Evolutionary conservation across 129 eudicot species (phyloP), one percentile per base, ranked within the genome.

Genomic region (Centella asiatica): DNA sequence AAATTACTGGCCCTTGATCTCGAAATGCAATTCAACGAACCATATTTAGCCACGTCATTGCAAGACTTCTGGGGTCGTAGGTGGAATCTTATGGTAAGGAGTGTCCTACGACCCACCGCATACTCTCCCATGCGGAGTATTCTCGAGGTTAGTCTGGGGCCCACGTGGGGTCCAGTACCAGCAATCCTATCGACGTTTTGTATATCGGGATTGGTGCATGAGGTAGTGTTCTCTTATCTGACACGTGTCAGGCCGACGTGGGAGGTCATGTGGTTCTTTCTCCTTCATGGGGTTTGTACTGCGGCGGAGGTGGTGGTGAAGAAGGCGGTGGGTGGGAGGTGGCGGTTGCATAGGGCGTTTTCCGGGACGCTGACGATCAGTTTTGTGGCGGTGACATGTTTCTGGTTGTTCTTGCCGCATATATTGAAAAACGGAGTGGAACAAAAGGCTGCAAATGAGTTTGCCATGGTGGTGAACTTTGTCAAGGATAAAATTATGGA

Each of bases 21-120:
- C 26, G 86, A 83, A 55, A 82, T 82, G 24, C 95, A 77, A 68
- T 86, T 75, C 72, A 66, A 86, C 24, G 83, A 86, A 62, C 95
- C 90, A 32, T 83, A 83, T 31, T 28, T 83, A 4, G 71, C 95
- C 24, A 72, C 87, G 22, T 83, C 95, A 32, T 77, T 86, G 0
- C 95, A 83, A 63, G 87, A 86, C 26, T 86, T 83, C 28, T 86
- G 95, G 95, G 86, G 95, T 28, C 81, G 83, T 0, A 50, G 95
- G 77, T 86, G 95, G 90, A 86, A 86, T 50, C 85, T 86, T 20
- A 75, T 80, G 80, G 95, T 77, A 1, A 55, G 78, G 2, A 53
- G 74, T 19, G 75, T 77, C 3, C 77, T 86, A 25, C 82, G 95
- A 57, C 83, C 76, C 2, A 55, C 83, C 23, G 76, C 80, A 4